These are phyloP conservation scores for Nosema muscidifuracis DNA, from an alignment of 371 early-diverging fungal genomes.

Conservation along the genomic window DNA sequence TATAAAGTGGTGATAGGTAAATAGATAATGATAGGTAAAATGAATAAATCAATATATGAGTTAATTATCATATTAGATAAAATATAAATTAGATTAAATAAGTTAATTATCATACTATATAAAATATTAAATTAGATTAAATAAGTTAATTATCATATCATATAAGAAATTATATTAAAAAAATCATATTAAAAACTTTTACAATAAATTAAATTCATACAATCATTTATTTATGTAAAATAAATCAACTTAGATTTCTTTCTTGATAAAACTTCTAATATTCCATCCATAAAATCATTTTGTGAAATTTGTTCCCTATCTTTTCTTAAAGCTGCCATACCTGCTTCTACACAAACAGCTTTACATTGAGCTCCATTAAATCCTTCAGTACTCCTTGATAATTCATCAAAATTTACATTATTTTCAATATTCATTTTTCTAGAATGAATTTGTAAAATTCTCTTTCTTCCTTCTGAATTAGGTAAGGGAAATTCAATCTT, in stretches of 20 bases:
- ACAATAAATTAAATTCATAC: too few species aligned
- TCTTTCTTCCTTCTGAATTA: conserved; percentile 90
- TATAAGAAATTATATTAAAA: too few species aligned
- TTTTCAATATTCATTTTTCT: conserved; percentile 89
- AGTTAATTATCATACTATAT: too few species aligned
- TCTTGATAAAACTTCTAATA: conserved; percentile 97
- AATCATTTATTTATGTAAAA: conserved; percentile 62
- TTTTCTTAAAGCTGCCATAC: conserved; percentile 93
- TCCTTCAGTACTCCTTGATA: conserved; percentile 92
- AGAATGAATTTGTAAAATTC: conserved; percentile 96
- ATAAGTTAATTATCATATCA: too few species aligned
- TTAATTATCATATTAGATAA: too few species aligned
- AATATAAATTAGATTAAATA: too few species aligned
- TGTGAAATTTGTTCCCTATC: conserved; percentile 80
- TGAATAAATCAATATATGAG: too few species aligned
- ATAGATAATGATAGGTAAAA: too few species aligned
- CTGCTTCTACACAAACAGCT: conserved; percentile 96
- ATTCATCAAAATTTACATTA: conserved; percentile 96
- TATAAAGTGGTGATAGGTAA: too few species aligned
- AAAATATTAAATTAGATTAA: too few species aligned
- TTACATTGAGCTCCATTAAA: conserved; percentile 99
- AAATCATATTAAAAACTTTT: too few species aligned
- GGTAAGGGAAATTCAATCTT: conserved; percentile 99
- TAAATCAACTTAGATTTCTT: conserved; percentile 75
- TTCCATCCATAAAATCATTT: conserved; percentile 97